A percentile compares a stretch with the other conserved stretches of the same genome.
Evolutionary conservation across 2,329 filamentous ascomycete genomes (phyloP).

Genomic region (Ampelomyces quisqualis): DNA sequence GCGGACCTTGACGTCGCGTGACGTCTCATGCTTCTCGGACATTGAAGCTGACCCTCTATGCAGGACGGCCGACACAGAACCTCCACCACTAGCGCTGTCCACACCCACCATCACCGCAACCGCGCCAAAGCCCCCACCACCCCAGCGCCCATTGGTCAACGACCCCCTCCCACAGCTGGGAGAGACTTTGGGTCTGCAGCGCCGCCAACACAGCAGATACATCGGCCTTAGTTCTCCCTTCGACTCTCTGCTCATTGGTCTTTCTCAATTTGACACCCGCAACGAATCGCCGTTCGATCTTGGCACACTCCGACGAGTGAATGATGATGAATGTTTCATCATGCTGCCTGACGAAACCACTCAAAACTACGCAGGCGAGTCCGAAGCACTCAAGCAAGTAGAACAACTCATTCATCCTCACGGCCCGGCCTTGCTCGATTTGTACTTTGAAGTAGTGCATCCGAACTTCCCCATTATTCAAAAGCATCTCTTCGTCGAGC

Average conservation of each 20-base stretch:
- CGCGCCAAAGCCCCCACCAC: constrained; percentile 40
- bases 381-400: constrained; percentile 68
- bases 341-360: constrained; percentile 74
- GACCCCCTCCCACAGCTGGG: constrained; percentile 44
- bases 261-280: constrained; percentile 76
- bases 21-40: constrained; percentile 4
- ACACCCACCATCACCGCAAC: constrained; percentile 45
- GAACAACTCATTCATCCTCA: constrained; percentile 75
- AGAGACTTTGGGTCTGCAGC: constrained; percentile 67
- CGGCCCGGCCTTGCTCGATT: constrained; percentile 72
- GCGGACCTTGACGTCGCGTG: constrained; percentile 1
- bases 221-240: constrained; percentile 82
- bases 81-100: constrained; percentile 43
- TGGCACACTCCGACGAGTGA: constrained; percentile 68
- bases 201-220: constrained; percentile 77
- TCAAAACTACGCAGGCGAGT: constrained; percentile 68
- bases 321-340: constrained; percentile 75
- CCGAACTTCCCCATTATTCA: constrained; percentile 81
- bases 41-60: constrained; percentile 28
- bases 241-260: constrained; percentile 77
- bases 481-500: constrained; percentile 76
- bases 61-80: constrained; percentile 44
- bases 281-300: constrained; percentile 74
- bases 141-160: constrained; percentile 33
- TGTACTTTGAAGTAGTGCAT: constrained; percentile 81